Evolutionary conservation across 371 early-diverging fungal species (phyloP), one percentile per base, ranked within the genome.

Genomic region (Coemansia sp.): DNA sequence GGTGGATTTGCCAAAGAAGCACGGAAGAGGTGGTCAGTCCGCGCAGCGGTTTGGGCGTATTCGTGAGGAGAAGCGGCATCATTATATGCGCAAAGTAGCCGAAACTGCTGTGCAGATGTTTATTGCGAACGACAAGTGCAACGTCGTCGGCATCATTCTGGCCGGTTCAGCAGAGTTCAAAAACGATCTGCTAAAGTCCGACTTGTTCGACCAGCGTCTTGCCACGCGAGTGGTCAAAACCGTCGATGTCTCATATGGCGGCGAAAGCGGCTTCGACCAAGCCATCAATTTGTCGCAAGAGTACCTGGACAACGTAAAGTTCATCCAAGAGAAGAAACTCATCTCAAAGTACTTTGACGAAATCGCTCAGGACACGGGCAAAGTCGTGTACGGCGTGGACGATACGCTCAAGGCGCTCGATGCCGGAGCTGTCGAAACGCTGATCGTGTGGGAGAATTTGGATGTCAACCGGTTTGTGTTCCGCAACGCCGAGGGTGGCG

Each of bases 81-180:
- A 99, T 77, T 99, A 99, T 77, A 92, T 99, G 55, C 93, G 98
- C 72, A 99, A 99, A 85, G 97, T 99, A 27, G 97, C 96, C 22
- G 99, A 99, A 80, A 84, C 95, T 60, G 93, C 95, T 8, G 93
- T 92, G 5, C 92, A 92, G 80, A 86, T 95, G 75, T 98, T 92
- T 78, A 90, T 98, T 70, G 90, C 94, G 59, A 89, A 92, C 78
- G 93, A 95, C 84, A 91, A 91, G 83, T 88, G 71, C 68, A 99
- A 99, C 76, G 92, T 96, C 22, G 86, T 92, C 29, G 99, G 99
- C 48, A 68, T 99, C 8, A 88, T 99, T 27, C 81, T 99, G 47
- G 99, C 99, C 40, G 99, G 99, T 85, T 94, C 95, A 27, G 98
- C 99, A 55, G 99, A 99, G 83, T 98, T 99, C 85, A 99, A 99